Evolutionary conservation across 2,329 filamentous ascomycete species (phyloP), one percentile per base, ranked within the genome.

Genomic region (Penicillium sp.): DNA sequence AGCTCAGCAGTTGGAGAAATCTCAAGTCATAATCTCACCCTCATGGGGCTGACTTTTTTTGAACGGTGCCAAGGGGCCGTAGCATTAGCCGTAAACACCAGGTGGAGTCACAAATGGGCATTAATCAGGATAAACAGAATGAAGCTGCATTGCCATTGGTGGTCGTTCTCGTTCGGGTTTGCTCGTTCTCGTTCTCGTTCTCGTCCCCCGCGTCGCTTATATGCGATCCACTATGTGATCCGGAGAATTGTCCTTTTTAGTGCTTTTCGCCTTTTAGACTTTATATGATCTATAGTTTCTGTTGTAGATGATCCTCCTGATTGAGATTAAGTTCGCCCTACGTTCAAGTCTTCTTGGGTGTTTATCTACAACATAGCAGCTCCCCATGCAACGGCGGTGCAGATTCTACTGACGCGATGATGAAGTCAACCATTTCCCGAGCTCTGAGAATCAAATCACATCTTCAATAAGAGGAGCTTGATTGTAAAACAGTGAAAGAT

Each of bases 131-230:
- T 43, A 54, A 39, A 19, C 16, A 4, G 26, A 1, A 9, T 14
- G n/a, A 4, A 26, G 11, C 9, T 13, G 30, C 8, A 36, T 39
- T 50, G 11, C 34, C 40, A 56, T 59, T 62, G 56, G 58, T 8
- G 19, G 41, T 67, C 62, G 59, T 58, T 58, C 38, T 63, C 59
- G 50, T 38, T 53, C 67, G n/a, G n/a, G n/a, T 63, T 47, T 50
- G 3, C 5, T 34, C 61, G 61, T 52, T 60, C 32, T 69, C 68
- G 65, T 47, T 51, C 27, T 59, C 54, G 58, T 40, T 52, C 36
- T 64, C 43, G 46, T 19, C 4, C 16, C 2, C 23, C 45, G 38
- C 56, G 18, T 61, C 60, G 55, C 47, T 54, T 62, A 55, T 32
- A 56, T 43, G 14, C 13, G 58, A 42, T 48, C 61, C 65, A 60